Percentiles rank a stretch among this genome's conserved stretches.
phyloP scores from a whole-genome alignment of 2,329 filamentous ascomycete species.

The Diaporthe sp. region DNA sequence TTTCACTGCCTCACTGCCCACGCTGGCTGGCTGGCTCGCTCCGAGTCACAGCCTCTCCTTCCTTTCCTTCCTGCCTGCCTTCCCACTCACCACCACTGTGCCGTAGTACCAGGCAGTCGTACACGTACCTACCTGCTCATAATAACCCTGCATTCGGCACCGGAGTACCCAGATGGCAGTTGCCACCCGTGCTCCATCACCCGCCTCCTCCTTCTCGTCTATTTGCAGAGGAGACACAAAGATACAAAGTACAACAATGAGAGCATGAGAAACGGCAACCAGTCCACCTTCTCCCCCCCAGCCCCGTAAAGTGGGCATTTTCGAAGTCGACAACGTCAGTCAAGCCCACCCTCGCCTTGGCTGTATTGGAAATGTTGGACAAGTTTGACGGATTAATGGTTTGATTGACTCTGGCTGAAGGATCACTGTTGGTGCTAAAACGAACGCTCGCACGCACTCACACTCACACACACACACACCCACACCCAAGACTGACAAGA shows the following conservation, averaged over 20 bases:
- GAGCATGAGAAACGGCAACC: not conserved
- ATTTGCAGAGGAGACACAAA: not conserved
- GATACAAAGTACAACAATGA: not conserved
- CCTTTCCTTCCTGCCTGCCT: not conserved
- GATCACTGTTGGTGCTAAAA: not conserved
- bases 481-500: not conserved
- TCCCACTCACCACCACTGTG: not conserved
- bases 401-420: not conserved
- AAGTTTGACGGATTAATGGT: not conserved
- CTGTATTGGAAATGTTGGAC: slow-evolving; percentile 14
- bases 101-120: not conserved
- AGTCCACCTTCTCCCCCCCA: slow-evolving; percentile 6
- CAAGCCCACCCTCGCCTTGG: slow-evolving; percentile 22
- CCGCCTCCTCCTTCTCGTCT: not conserved
- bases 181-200: slow-evolving; percentile 1
- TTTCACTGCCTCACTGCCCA: slow-evolving; percentile 7
- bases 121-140: not conserved
- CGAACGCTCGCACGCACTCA: not conserved
- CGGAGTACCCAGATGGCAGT: slow-evolving; percentile 20
- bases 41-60: not conserved
- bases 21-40: not conserved
- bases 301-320: slow-evolving; percentile 18
- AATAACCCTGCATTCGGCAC: not conserved
- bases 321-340: slow-evolving; percentile 7
- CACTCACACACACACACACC: not conserved